These are phyloP conservation scores for Penicillium antarcticum DNA, from an alignment of 495 filamentous ascomycete genomes.

Conservation along the genomic window DNA sequence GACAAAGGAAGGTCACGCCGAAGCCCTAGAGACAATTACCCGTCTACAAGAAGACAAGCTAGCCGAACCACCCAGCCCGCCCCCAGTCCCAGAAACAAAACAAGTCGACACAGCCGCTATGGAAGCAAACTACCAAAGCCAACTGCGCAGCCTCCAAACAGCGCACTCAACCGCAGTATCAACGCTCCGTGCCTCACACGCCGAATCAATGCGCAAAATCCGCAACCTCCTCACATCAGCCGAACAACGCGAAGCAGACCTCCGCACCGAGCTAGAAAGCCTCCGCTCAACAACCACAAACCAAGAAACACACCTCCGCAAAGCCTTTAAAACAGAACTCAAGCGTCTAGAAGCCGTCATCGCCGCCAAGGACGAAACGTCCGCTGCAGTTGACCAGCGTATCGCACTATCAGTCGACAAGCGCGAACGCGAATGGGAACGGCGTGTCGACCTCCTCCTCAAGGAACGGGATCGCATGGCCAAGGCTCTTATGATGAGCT, in stretches of 20 bases:
- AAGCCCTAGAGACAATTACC: slow-evolving; percentile 68
- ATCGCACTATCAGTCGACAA: slow-evolving; percentile 45
- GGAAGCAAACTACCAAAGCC: slow-evolving; percentile 36
- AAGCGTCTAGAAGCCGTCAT: slow-evolving; percentile 33
- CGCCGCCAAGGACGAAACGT: slow-evolving; percentile 39
- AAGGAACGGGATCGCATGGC: slow-evolving; percentile 55
- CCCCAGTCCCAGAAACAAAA: slow-evolving; percentile 14
- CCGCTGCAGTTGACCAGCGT: slow-evolving; percentile 37
- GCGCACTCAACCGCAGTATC: slow-evolving; percentile 37
- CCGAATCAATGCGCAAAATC: slow-evolving; percentile 40
- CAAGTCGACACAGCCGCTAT: slow-evolving; percentile 16
- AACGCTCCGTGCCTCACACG: slow-evolving; percentile 40
- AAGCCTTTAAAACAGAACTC: slow-evolving; percentile 32
- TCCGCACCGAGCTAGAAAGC: slow-evolving; percentile 35
- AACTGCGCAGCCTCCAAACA: slow-evolving; percentile 37
- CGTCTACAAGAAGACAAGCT: slow-evolving; percentile 81
- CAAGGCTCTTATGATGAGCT: slow-evolving; percentile 45
- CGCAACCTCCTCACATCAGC: slow-evolving; percentile 36
- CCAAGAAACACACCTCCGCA: slow-evolving; percentile 24
- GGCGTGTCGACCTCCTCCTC: slow-evolving; percentile 50
- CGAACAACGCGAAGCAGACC: slow-evolving; percentile 42
- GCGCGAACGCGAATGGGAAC: slow-evolving; percentile 51
- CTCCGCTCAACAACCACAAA: slow-evolving; percentile 19
- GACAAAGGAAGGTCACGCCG: slow-evolving; percentile 34
- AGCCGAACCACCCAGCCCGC: slow-evolving; percentile 26